These are phyloP conservation scores for Ambrosia trifida DNA, from an alignment of 129 eudicot species.

Conservation along the genomic window DNA sequence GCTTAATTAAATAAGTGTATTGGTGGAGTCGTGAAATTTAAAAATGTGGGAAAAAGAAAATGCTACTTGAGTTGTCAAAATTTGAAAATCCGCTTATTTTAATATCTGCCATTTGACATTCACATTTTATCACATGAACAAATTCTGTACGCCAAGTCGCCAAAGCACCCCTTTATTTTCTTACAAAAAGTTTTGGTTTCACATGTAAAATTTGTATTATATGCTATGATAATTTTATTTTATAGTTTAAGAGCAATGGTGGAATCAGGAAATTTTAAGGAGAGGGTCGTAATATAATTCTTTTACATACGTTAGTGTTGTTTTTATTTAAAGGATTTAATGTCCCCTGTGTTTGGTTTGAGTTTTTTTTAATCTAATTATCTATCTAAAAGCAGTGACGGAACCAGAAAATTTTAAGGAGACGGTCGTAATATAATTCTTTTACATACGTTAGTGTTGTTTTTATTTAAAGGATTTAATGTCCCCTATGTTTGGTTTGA, in stretches of 20 bases:
- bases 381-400: too few relatives aligned
- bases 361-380: too few relatives aligned
- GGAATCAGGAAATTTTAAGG: too few relatives aligned
- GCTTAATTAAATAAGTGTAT: slow-evolving; percentile 7
- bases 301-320: too few relatives aligned
- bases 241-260: background rate
- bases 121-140: slow-evolving; percentile 9
- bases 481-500: too few relatives aligned
- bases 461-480: too few relatives aligned
- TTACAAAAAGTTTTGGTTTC: slow-evolving; percentile 4
- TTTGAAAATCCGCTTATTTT: slow-evolving; percentile 13
- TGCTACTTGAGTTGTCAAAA: slow-evolving; percentile 10
- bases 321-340: too few relatives aligned
- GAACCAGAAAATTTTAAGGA: too few relatives aligned
- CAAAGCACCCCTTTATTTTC: slow-evolving; percentile 16
- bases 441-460: too few relatives aligned
- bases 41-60: background rate
- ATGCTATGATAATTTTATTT: slow-evolving; percentile 4
- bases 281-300: too few relatives aligned
- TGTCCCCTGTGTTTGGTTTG: too few relatives aligned
- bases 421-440: too few relatives aligned
- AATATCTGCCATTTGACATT: slow-evolving; percentile 21
- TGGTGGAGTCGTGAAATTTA: slow-evolving; percentile 22
- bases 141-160: slow-evolving; percentile 18
- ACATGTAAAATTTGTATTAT: background rate